Evolutionary conservation across 2,329 filamentous ascomycete genomes (phyloP).

Genomic region (Aspergillus felis): DNA sequence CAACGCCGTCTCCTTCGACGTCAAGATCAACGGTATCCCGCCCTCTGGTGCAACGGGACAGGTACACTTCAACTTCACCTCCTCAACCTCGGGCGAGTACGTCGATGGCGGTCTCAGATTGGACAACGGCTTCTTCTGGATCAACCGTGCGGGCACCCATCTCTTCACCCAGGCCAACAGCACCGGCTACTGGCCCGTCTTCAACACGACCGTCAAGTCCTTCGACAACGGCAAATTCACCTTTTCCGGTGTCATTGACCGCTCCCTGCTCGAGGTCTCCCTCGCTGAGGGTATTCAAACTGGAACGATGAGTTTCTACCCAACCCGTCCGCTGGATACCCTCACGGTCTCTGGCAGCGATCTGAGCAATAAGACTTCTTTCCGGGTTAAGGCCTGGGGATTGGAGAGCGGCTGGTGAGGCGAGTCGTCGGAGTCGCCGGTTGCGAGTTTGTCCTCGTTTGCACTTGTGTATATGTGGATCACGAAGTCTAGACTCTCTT

Average conservation of each 20-base stretch:
- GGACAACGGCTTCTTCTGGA: constrained; percentile 49
- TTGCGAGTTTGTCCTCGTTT: too few relatives aligned
- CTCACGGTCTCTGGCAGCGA: constrained; percentile 14
- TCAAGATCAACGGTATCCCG: constrained; percentile 48
- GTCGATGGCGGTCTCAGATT: constrained; percentile 49
- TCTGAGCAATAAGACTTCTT: constrained; percentile 2
- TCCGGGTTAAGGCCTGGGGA: constrained; percentile 31
- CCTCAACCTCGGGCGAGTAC: constrained; percentile 47
- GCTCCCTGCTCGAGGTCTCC: constrained; percentile 54
- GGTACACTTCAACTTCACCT: constrained; percentile 52
- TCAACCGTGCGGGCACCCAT: constrained; percentile 47
- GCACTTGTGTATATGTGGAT: background rate
- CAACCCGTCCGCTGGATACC: constrained; percentile 34
- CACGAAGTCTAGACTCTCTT: too few relatives aligned
- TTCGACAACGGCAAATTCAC: constrained; percentile 29
- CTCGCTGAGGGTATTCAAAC: constrained; percentile 49
- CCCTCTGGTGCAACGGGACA: constrained; percentile 32
- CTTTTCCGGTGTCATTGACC: constrained; percentile 51
- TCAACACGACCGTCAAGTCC: constrained; percentile 33
- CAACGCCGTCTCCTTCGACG: constrained; percentile 53
- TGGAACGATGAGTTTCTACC: constrained; percentile 52
- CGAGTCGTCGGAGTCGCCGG: too few relatives aligned
- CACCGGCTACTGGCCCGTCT: constrained; percentile 55
- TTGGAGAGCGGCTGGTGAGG: constrained; percentile 37
- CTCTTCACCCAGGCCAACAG: constrained; percentile 46